These are phyloP conservation scores for Corrigiola litoralis DNA, from an alignment of 179 eudicot species.

Conservation along the genomic window DNA sequence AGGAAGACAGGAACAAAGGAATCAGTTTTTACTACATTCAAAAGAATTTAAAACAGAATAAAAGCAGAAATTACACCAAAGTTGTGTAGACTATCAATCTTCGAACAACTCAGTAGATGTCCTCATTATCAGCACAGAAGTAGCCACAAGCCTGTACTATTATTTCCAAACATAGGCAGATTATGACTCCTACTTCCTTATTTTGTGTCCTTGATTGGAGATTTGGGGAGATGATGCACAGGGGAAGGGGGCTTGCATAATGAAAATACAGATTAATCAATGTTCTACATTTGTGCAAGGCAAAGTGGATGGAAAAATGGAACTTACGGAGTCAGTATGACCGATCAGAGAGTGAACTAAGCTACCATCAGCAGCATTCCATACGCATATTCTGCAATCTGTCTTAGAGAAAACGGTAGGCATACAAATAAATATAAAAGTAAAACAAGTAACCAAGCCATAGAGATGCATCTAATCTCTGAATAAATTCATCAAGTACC, in stretches of 20 bases:
- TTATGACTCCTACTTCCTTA: too few species aligned
- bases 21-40: too few species aligned
- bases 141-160: too few species aligned
- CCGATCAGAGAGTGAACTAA: conserved; percentile 98
- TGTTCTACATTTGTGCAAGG: not conserved
- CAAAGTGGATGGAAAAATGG: not conserved
- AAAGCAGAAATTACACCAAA: not conserved
- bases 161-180: too few species aligned
- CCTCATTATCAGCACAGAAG: too few species aligned
- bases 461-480: conserved; percentile 1
- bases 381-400: conserved; percentile 99
- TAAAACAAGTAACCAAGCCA: not conserved
- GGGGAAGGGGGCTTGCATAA: too few species aligned
- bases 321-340: conserved; percentile 92
- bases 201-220: not conserved
- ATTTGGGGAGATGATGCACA: too few species aligned
- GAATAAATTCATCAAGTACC: not conserved
- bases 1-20: too few species aligned
- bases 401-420: conserved; percentile 30
- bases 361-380: conserved; percentile 99
- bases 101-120: too few species aligned
- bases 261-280: not conserved
- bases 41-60: not conserved
- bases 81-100: not conserved
- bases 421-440: conserved; percentile 8